Base-by-base conservation (phyloP, 257 asterid species). In the Avicennia marina region DNA sequence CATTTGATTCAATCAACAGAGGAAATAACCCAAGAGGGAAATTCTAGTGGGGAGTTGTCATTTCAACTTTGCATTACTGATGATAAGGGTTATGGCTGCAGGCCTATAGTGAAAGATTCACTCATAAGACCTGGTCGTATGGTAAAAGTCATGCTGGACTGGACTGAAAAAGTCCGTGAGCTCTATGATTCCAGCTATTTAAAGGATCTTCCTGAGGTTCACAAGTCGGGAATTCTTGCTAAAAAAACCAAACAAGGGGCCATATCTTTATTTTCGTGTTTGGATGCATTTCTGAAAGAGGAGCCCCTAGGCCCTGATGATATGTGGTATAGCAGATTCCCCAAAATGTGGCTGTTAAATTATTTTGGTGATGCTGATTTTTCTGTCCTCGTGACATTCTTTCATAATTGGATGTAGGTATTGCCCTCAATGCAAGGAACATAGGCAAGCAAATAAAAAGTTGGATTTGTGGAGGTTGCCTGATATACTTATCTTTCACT, bases 261-360 rank as follows among this genome's bases (percentile, higher is more conserved):
- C 5, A 75, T 91, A 69, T 83, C 97, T 69, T 72, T 93, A 53
- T 93, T 89, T 80, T 86, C 96, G 1, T 93, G 99, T 65, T 73
- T 93, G 71, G 96, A 93, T 73, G 87, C 95, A 52, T 93, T 93
- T 79, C 75, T 86, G 34, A 93, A 84, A 74, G 97, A 89, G 80
- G 99, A 93, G 66, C 99, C 96, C 15, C 66, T 93, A 18, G 99
- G 97, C 52, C 99, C 94, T 25, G 97, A 89, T 74, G 99, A 93
- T 70, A 93, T 89, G 99, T 93, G 99, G 99, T 89, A 79, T 44
- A 31, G 49, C 64, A 36, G 33, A 50, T 7, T 42, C 26, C 24
- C 27, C 62, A 27, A 25, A 49, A 8, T 32, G 15, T n/a, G 31
- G 11, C 38, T 55, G 33, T 58, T 17, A 47, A 1, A 26, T 4